A percentile compares a stretch with the other conserved stretches of the same genome.
These are phyloP conservation scores for Rhodocollybia butyracea DNA, from an alignment of 768 basidiomycete genomes.

Conservation along the genomic window DNA sequence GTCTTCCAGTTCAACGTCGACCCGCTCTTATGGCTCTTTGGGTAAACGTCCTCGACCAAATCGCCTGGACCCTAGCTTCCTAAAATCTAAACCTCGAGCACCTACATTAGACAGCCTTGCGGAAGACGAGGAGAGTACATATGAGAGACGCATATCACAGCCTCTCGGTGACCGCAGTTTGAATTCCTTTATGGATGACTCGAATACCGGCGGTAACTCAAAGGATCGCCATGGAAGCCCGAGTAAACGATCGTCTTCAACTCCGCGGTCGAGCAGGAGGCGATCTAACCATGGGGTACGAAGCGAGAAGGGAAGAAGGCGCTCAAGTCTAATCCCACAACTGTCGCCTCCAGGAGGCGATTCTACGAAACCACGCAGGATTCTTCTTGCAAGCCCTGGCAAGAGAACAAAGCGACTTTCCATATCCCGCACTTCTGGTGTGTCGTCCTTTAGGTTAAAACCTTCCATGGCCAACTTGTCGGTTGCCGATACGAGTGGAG, in stretches of 20 bases:
- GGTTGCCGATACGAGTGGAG: constrained; percentile 34
- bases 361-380: constrained; percentile 36
- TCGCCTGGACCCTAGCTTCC: constrained; percentile 67
- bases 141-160: constrained; percentile 23
- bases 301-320: constrained; percentile 65
- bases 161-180: constrained; percentile 69
- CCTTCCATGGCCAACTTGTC: constrained; percentile 19
- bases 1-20: constrained; percentile 15
- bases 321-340: constrained; percentile 82
- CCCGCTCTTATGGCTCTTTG: constrained; percentile 26
- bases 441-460: constrained; percentile 26
- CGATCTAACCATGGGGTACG: constrained; percentile 78
- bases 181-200: constrained; percentile 38
- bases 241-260: constrained; percentile 48
- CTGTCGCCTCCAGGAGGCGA: constrained; percentile 46
- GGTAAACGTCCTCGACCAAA: constrained; percentile 56
- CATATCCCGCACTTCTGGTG: constrained; percentile 27
- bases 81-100: constrained; percentile 48
- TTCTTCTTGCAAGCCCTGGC: constrained; percentile 49
- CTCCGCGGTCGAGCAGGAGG: constrained; percentile 44
- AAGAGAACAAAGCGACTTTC: constrained; percentile 61
- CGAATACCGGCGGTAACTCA: constrained; percentile 6
- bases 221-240: constrained; percentile 34
- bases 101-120: constrained; percentile 59
- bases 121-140: constrained; percentile 63